phyloP scores from a whole-genome alignment of 2,329 filamentous ascomycete species.

The Trichoderma simmonsii region DNA sequence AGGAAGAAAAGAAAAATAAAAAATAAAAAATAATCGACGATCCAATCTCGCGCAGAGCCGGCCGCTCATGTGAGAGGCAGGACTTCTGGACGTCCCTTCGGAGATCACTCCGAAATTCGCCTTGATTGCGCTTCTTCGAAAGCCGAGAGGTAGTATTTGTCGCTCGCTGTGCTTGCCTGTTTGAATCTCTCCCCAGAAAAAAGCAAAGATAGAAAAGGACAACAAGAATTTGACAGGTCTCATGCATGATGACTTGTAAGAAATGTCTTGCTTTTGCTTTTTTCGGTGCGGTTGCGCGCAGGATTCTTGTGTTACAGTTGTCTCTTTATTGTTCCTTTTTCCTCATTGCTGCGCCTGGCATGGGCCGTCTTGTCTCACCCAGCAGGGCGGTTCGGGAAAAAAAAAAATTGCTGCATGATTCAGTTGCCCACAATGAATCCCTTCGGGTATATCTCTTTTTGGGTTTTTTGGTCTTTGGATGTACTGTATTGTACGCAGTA shows the following conservation, averaged over 20 bases:
- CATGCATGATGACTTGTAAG: background rate
- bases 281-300: background rate
- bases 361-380: constrained; percentile 11
- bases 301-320: background rate
- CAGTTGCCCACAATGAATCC: background rate
- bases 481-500: background rate
- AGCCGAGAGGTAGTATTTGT: background rate
- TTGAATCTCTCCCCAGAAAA: background rate
- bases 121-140: background rate
- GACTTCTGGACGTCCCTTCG: background rate
- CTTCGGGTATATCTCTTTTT: background rate
- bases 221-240: background rate
- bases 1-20: background rate
- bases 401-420: background rate
- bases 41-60: constrained; percentile 16
- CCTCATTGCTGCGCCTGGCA: background rate
- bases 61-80: constrained; percentile 16
- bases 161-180: background rate
- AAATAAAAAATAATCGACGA: constrained; percentile 5
- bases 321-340: background rate
- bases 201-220: background rate
- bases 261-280: background rate
- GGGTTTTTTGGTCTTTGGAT: background rate
- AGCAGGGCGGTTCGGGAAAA: constrained; percentile 6
- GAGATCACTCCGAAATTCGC: background rate